phyloP scores from a whole-genome alignment of 179 eudicot species.

The Actinidia polygama region DNA sequence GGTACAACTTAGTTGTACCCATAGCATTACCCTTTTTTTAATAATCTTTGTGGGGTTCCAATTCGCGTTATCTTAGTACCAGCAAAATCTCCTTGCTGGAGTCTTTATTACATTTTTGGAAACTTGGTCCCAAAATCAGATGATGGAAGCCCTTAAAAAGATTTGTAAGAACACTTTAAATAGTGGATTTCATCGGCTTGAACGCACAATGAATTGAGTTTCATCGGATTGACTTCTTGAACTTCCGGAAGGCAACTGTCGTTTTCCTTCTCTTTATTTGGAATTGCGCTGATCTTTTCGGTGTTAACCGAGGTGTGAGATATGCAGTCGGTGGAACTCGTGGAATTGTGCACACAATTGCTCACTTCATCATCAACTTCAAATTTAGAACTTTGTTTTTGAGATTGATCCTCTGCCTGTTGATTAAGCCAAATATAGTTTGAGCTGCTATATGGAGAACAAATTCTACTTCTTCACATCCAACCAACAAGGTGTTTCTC shows the following conservation, averaged over 20 bases:
- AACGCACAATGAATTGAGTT: conserved; percentile 7
- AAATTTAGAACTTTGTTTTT: conserved; percentile 43
- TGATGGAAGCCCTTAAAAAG: conserved; percentile 53
- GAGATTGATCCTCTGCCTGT: conserved; percentile 37
- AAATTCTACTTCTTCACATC: conserved; percentile 33
- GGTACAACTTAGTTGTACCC: too few relatives aligned
- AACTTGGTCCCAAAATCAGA: conserved; percentile 39
- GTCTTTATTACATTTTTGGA: conserved; percentile 27
- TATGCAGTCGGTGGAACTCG: conserved; percentile 58
- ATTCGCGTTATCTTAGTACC: conserved; percentile 15
- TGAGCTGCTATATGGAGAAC: conserved; percentile 40
- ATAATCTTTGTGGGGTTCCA: conserved; percentile 47
- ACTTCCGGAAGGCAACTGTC: conserved; percentile 11
- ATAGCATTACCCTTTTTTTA: too few relatives aligned
- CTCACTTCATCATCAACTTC: conserved; percentile 56
- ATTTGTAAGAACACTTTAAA: conserved; percentile 47
- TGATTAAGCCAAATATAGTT: conserved; percentile 32
- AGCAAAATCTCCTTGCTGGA: conserved; percentile 35
- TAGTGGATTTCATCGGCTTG: conserved; percentile 52
- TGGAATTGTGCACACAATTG: conserved; percentile 40
- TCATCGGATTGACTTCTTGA: conserved; percentile 31
- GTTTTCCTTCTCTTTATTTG: conserved; percentile 15
- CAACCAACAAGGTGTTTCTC: conserved; percentile 23
- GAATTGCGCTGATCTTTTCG: conserved; percentile 24
- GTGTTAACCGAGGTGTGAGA: conserved; percentile 46